Evolutionary conservation across 2,329 filamentous ascomycete species (phyloP).

Genomic region (Pezizomycotina sp.): DNA sequence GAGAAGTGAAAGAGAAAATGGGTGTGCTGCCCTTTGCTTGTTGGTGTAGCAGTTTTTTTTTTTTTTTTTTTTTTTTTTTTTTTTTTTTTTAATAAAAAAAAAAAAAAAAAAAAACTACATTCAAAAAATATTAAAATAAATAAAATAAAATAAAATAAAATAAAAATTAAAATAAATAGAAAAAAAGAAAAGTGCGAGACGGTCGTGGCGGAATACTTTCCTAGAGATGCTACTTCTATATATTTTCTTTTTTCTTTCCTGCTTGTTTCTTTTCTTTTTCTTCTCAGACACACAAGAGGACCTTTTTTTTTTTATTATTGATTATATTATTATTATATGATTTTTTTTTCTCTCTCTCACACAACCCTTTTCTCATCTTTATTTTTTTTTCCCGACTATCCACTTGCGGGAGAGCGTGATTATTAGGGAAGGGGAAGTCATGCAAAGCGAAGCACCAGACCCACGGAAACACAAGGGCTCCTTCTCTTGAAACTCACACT

Average conservation of each 20-base stretch:
- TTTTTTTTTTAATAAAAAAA: not conserved
- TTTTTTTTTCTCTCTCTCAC: not conserved
- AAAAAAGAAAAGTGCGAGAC: too few relatives aligned
- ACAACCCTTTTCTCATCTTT: too few relatives aligned
- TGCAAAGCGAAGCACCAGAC: too few relatives aligned
- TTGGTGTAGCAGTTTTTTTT: too few relatives aligned
- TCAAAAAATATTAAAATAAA: not conserved
- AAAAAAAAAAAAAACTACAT: constrained; percentile 1
- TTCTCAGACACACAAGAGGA: not conserved
- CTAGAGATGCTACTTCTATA: too few relatives aligned
- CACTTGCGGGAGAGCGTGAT: too few relatives aligned
- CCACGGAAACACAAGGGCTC: too few relatives aligned
- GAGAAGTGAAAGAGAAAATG: not conserved
- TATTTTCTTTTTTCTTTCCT: too few relatives aligned
- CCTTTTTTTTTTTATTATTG: constrained; percentile 2
- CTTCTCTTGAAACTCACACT: too few relatives aligned
- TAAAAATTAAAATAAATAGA: not conserved
- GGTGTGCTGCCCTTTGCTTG: not conserved
- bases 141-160: not conserved
- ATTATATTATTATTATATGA: not conserved
- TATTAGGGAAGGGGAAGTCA: too few relatives aligned
- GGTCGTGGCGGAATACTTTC: too few relatives aligned
- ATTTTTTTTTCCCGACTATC: too few relatives aligned
- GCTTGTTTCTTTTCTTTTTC: not conserved
- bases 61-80: not conserved